Conservation (phyloP, 148 eudicot genomes). For the Chenopodium album region DNA sequence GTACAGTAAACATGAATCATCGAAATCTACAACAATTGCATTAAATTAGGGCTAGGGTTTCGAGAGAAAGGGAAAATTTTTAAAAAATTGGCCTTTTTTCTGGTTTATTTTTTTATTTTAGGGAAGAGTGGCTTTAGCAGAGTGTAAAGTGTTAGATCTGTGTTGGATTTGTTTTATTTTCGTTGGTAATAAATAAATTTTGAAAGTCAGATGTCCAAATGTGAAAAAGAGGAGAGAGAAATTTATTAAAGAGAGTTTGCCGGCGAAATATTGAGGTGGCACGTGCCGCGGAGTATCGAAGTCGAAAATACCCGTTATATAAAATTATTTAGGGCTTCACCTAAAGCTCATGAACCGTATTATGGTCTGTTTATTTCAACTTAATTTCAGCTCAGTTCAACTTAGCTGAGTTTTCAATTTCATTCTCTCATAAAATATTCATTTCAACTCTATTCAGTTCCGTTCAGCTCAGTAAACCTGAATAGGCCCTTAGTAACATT, state of each 20-base stretch:
- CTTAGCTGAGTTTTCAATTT: too few species aligned
- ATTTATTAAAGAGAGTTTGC: conserved; percentile 30
- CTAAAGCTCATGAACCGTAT: too few species aligned
- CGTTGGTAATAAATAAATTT: not conserved
- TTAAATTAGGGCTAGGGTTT: conserved; percentile 32
- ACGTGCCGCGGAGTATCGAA: conserved; percentile 39
- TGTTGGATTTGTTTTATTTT: conserved; percentile 11
- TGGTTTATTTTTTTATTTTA: not conserved
- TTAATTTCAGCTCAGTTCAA: too few species aligned
- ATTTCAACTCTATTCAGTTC: too few species aligned
- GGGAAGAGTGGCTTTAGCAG: conserved; percentile 8
- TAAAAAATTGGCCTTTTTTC: not conserved
- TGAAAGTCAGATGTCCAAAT: not conserved
- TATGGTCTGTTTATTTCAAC: too few species aligned
- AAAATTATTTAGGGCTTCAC: too few species aligned
- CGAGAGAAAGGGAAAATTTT: not conserved
- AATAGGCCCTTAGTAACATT: too few species aligned
- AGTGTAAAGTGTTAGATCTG: conserved; percentile 25
- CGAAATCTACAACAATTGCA: conserved; percentile 21
- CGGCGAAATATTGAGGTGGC: conserved; percentile 47
- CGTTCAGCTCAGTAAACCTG: too few species aligned
- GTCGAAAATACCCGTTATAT: too few species aligned
- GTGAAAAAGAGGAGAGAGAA: not conserved
- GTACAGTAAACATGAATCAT: conserved; percentile 1
- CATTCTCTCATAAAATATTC: too few species aligned